Conservation (phyloP, 2,329 filamentous ascomycete genomes). For the Ophiocordyceps polyrhachis-furcata region DNA sequence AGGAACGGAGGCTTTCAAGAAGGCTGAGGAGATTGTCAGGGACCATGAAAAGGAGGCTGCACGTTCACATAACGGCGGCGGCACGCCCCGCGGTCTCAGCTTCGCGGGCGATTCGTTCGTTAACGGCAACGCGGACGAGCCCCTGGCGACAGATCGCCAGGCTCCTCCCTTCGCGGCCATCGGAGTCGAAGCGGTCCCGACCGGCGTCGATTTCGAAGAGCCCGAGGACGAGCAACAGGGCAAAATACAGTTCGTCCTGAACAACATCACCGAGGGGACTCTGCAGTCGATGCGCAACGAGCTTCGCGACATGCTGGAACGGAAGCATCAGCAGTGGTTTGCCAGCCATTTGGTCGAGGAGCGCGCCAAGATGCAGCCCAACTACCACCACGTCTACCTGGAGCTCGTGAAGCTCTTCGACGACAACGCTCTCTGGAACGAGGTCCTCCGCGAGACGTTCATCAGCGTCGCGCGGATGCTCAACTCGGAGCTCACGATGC, state of each 20-base stretch:
- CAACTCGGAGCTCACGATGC: slow-evolving; percentile 75
- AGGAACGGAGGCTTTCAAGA: slow-evolving; percentile 67
- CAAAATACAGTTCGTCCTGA: slow-evolving; percentile 86
- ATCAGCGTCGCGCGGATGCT: slow-evolving; percentile 70
- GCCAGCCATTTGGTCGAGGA: slow-evolving; percentile 88
- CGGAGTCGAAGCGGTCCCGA: slow-evolving; percentile 50
- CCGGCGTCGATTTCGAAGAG: slow-evolving; percentile 52
- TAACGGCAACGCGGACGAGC: slow-evolving; percentile 55
- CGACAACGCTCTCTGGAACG: slow-evolving; percentile 60
- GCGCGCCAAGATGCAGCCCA: slow-evolving; percentile 90
- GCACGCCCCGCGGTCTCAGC: slow-evolving; percentile 15
- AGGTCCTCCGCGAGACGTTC: slow-evolving; percentile 88
- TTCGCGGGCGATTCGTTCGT: slow-evolving; percentile 32
- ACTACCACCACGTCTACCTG: slow-evolving; percentile 86
- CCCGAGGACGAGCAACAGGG: slow-evolving; percentile 75
- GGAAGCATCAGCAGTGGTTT: slow-evolving; percentile 88
- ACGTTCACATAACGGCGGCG: slow-evolving; percentile 33
- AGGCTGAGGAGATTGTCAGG: slow-evolving; percentile 62
- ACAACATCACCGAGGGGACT: slow-evolving; percentile 87
- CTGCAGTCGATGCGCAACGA: slow-evolving; percentile 70
- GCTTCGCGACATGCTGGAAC: slow-evolving; percentile 58
- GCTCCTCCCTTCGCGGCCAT: slow-evolving; percentile 61
- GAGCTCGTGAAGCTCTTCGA: slow-evolving; percentile 73
- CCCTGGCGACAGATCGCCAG: slow-evolving; percentile 36
- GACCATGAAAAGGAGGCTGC: slow-evolving; percentile 44